These are phyloP conservation scores for Diutina siamensis DNA, from an alignment of 1,139 yeast genomes.

Conservation along the genomic window DNA sequence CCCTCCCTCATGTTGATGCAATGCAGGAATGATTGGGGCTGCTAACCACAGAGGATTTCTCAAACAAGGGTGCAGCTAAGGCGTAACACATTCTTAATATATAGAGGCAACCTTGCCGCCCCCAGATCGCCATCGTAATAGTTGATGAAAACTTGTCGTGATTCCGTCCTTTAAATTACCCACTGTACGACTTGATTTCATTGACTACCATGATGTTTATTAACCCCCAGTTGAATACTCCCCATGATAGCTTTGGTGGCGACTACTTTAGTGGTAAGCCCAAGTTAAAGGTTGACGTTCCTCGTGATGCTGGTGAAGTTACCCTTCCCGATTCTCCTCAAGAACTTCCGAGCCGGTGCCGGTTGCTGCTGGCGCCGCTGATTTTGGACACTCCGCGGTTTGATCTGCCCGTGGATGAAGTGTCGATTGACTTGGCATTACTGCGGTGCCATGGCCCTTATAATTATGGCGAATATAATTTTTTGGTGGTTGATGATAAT, in stretches of 20 bases:
- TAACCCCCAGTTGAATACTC: background rate
- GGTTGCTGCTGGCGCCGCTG: constrained; percentile 1
- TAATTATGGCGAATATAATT: constrained; percentile 16
- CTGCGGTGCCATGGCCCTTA: constrained; percentile 10
- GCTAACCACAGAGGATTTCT: no score
- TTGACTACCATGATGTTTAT: background rate
- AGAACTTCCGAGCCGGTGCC: background rate
- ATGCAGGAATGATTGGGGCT: no score
- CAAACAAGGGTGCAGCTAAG: no score
- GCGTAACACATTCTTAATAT: no score
- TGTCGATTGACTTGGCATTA: constrained; percentile 12
- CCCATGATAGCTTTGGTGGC: background rate
- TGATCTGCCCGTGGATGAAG: background rate
- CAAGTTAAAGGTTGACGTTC: background rate
- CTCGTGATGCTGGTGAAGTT: background rate
- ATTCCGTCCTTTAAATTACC: background rate
- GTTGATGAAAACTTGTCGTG: no score
- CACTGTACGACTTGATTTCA: background rate
- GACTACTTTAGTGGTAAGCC: background rate
- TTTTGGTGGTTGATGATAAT: constrained; percentile 35
- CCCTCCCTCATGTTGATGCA: no score
- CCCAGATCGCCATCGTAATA: no score
- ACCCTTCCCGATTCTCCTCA: background rate
- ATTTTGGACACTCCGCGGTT: background rate
- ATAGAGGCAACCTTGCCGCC: no score